Evolutionary conservation across 2,329 filamentous ascomycete genomes (phyloP).

Genomic region (Epichloe aotearoae): DNA sequence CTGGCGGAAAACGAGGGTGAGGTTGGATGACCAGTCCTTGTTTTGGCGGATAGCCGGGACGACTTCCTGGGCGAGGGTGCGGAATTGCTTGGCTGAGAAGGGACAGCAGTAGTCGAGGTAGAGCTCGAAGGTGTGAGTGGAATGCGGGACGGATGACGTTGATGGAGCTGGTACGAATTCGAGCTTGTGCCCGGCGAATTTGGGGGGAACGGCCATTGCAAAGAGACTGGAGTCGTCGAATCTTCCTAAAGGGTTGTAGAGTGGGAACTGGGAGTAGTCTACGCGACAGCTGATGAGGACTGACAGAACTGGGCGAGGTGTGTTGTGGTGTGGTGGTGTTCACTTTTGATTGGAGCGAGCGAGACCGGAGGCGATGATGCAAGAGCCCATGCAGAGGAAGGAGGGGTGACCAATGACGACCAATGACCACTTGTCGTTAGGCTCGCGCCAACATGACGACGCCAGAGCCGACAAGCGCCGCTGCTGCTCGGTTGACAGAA

Average conservation of each 20-base stretch:
- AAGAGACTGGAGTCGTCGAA: neutral
- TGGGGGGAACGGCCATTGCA: conserved; percentile 67
- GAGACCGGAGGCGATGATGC: too few relatives aligned
- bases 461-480: neutral
- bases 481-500: neutral
- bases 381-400: too few relatives aligned
- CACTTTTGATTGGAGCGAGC: too few relatives aligned
- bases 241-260: too few relatives aligned
- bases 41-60: conserved; percentile 50
- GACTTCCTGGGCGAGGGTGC: conserved; percentile 56
- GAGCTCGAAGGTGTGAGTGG: conserved; percentile 47
- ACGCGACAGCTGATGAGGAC: too few relatives aligned
- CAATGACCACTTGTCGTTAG: too few relatives aligned
- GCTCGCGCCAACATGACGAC: too few relatives aligned
- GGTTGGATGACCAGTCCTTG: conserved; percentile 38
- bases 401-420: too few relatives aligned
- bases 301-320: too few relatives aligned
- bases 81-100: conserved; percentile 55
- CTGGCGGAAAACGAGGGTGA: conserved; percentile 76
- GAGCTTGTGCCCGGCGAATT: conserved; percentile 61
- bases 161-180: conserved; percentile 27
- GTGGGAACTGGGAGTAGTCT: too few relatives aligned
- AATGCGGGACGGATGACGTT: conserved; percentile 24
- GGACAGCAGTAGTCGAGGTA: conserved; percentile 89
- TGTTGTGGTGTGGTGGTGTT: too few relatives aligned